Percentiles rank a stretch among this genome's conserved stretches.
These are phyloP conservation scores for Suillus subalutaceus DNA, from an alignment of 768 basidiomycete genomes.

Conservation along the genomic window DNA sequence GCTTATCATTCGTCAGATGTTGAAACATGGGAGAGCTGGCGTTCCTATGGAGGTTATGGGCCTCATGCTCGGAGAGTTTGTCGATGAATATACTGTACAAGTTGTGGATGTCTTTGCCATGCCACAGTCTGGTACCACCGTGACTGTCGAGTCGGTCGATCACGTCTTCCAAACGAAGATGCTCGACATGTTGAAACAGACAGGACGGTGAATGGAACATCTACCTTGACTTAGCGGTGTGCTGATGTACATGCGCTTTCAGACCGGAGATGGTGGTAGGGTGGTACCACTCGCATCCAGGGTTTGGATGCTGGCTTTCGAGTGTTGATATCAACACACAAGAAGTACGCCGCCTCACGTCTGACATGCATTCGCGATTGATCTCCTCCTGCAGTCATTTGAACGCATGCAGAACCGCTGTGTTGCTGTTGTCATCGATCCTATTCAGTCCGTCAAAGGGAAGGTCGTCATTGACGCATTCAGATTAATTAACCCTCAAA, in stretches of 20 bases:
- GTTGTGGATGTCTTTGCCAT: slow-evolving; percentile 98
- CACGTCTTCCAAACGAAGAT: slow-evolving; percentile 98
- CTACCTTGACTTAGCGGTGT: neutral
- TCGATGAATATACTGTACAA: slow-evolving; percentile 95
- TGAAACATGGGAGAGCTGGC: slow-evolving; percentile 98
- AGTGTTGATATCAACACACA: slow-evolving; percentile 99
- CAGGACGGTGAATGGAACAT: slow-evolving; percentile 72
- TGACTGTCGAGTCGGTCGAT: slow-evolving; percentile 97
- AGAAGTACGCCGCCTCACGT: slow-evolving; percentile 57
- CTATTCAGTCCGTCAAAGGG: slow-evolving; percentile 97
- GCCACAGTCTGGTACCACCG: slow-evolving; percentile 97
- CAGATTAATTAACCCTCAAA: slow-evolving; percentile 91
- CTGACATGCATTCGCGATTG: slow-evolving; percentile 19
- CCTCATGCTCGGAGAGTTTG: slow-evolving; percentile 96
- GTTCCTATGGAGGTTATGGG: slow-evolving; percentile 99
- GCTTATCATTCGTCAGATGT: slow-evolving; percentile 68
- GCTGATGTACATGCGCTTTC: slow-evolving; percentile 14
- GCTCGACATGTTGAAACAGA: slow-evolving; percentile 99
- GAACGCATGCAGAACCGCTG: slow-evolving; percentile 92
- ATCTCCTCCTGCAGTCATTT: slow-evolving; percentile 69
- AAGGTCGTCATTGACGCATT: slow-evolving; percentile 99
- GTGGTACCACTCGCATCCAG: slow-evolving; percentile 99
- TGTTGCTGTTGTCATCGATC: slow-evolving; percentile 97
- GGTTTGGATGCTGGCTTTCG: slow-evolving; percentile 99
- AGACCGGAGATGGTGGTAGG: slow-evolving; percentile 98